phyloP scores from a whole-genome alignment of 2,329 filamentous ascomycete species.

The Leptoxyphium fumago region DNA sequence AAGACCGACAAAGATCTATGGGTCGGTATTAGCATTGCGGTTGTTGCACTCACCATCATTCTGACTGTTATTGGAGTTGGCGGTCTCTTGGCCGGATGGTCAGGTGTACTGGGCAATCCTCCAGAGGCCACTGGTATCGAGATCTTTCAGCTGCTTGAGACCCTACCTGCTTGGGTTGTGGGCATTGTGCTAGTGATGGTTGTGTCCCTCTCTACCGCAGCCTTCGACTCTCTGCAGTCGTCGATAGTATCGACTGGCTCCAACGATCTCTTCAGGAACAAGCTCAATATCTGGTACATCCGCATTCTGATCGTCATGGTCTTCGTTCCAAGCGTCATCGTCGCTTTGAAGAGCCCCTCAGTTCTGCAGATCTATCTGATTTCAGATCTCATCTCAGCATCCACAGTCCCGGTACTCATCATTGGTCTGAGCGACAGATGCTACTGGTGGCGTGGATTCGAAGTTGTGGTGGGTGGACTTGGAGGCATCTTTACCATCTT shows the following conservation, averaged over 20 bases:
- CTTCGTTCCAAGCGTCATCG: conserved; percentile 59
- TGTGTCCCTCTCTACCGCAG: conserved; percentile 50
- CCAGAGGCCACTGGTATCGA: conserved; percentile 50
- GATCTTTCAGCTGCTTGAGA: conserved; percentile 60
- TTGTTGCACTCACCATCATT: conserved; percentile 49
- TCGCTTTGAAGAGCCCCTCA: conserved; percentile 58
- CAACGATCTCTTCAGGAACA: conserved; percentile 75
- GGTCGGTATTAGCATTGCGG: conserved; percentile 57
- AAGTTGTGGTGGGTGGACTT: conserved; percentile 63
- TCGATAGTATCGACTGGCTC: conserved; percentile 68
- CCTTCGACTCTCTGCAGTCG: conserved; percentile 68
- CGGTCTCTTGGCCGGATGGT: conserved; percentile 66
- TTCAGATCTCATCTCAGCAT: conserved; percentile 63
- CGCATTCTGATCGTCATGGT: conserved; percentile 53
- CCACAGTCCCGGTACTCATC: conserved; percentile 58
- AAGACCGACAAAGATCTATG: conserved; percentile 65
- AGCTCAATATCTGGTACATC: conserved; percentile 60
- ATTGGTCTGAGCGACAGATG: conserved; percentile 51
- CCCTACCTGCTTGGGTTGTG: conserved; percentile 66
- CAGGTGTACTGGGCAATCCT: conserved; percentile 51
- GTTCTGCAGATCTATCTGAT: conserved; percentile 74
- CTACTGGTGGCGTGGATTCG: conserved; percentile 67
- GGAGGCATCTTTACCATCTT: conserved; percentile 69
- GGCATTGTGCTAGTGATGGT: conserved; percentile 72
- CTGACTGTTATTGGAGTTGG: conserved; percentile 58